Evolutionary conservation across 371 early-diverging fungal species (phyloP), one percentile per base, ranked within the genome.

Genomic region (Dinochytrium kinnereticum): DNA sequence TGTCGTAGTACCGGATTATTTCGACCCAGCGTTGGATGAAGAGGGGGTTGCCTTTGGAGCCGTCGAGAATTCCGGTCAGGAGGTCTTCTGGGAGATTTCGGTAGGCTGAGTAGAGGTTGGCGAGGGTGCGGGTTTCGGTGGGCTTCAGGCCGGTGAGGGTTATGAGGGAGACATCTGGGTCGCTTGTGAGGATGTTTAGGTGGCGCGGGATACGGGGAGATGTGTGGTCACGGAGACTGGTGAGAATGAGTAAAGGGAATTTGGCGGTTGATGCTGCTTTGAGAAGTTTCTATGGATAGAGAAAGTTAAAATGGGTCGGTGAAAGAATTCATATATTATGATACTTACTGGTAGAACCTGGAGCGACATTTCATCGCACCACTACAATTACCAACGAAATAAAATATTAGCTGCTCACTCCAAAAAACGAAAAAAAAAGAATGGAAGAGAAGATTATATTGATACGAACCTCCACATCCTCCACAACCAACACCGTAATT

Each of bases 351-450:
- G 26, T 2, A 61, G 36, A 7, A 61, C 61, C 61, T 61, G 61
- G 7, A 61, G 34, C 36, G 61, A 61, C 61, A 61, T 61, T 37
- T 61, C 61, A 37, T 61, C 61, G 37, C 61, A 61, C 61, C 61
- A 61, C 61, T 61, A 26, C 24, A 15, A 19, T 44, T 44, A 44
- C 19, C 24, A 53, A 53, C 10, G 24, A 13, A 26, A 21, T 37
- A 61, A 61, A 17, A 19, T 44, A 44, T 44, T 44, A 44, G 44
- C 19, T 44, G 19, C 44, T 7, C 44, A 7, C 44, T 44, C 36
- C 15, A 37, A 37, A 26, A 37, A 61, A 61, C 7, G 24, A 61
- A 5, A 61, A 61, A 37, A 34, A 17, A 61, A 26, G 34, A 61
- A 3, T 61, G n/a, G n/a, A n/a, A n/a, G n/a, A n/a, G n/a, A n/a